Percentiles rank a stretch among this genome's conserved stretches.
Evolutionary conservation across 306 rosid species (phyloP).

Genomic region (Hippophae rhamnoides): DNA sequence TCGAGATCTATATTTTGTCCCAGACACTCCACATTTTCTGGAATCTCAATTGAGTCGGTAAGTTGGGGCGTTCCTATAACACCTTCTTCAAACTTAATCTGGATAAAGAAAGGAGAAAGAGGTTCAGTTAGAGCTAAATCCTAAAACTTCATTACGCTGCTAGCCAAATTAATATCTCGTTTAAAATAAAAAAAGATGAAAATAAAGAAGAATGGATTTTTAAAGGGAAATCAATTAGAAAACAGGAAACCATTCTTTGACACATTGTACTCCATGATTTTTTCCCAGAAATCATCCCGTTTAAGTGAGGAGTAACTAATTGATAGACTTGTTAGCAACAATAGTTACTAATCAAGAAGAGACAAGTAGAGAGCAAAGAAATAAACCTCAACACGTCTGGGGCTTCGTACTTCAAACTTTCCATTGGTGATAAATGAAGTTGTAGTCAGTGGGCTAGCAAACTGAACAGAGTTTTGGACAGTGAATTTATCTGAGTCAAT

Average conservation of each 20-base stretch:
- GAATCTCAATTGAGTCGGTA: slow-evolving; percentile 76
- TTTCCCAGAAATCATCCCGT: not conserved
- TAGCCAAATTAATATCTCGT: not conserved
- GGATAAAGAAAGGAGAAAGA: slow-evolving; percentile 9
- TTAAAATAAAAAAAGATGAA: no score
- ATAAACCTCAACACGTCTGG: slow-evolving; percentile 73
- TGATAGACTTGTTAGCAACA: not conserved
- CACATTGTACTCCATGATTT: not conserved
- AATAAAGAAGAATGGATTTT: no score
- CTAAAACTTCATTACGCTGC: not conserved
- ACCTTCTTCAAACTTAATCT: slow-evolving; percentile 84
- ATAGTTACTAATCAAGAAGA: not conserved
- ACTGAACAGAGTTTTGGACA: slow-evolving; percentile 73
- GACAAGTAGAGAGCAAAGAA: not conserved
- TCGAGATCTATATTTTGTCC: slow-evolving; percentile 77
- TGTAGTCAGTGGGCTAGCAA: slow-evolving; percentile 68
- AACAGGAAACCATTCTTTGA: not conserved
- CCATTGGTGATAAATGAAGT: slow-evolving; percentile 82
- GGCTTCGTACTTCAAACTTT: slow-evolving; percentile 77
- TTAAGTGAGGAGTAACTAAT: not conserved
- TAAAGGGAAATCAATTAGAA: not conserved
- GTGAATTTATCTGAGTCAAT: slow-evolving; percentile 57
- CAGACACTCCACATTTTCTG: slow-evolving; percentile 73
- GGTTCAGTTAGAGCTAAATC: slow-evolving; percentile 7
- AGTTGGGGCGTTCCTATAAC: slow-evolving; percentile 85